A percentile compares a stretch with the other conserved stretches of the same genome.
Conservation (phyloP, 148 eudicot species). For the Euryodendron excelsum region DNA sequence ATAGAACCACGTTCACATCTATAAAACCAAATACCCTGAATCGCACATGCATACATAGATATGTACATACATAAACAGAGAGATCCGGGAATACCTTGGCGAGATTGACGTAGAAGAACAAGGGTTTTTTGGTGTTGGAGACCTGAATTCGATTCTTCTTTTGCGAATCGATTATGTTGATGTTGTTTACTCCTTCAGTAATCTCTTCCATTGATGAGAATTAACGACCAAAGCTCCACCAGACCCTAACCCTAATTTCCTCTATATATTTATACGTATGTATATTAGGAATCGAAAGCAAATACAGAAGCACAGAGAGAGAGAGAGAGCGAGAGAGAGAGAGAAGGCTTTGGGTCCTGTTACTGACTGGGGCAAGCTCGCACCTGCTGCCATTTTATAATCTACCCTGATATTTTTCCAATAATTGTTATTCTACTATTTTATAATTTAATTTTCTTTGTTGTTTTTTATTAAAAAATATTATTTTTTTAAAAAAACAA, state of each 20-base stretch:
- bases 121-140: conserved; percentile 64
- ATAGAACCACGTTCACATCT: not conserved
- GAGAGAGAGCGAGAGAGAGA: too few species aligned
- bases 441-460: too few species aligned
- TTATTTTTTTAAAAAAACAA: too few species aligned
- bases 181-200: conserved; percentile 43
- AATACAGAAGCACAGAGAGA: too few species aligned
- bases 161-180: conserved; percentile 36
- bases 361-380: too few species aligned
- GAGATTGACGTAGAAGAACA: conserved; percentile 71
- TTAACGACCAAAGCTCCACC: not conserved
- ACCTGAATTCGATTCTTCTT: conserved; percentile 67
- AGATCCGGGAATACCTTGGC: conserved; percentile 40
- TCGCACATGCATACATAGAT: not conserved
- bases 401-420: too few species aligned
- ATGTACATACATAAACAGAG: not conserved
- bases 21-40: not conserved
- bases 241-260: conserved; percentile 22
- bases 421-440: too few species aligned
- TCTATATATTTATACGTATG: not conserved
- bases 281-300: too few species aligned
- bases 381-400: too few species aligned
- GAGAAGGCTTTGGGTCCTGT: too few species aligned
- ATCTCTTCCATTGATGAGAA: conserved; percentile 42
- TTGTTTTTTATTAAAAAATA: too few species aligned